phyloP scores from a whole-genome alignment of 148 eudicot genomes.

The Amaranthus hypochondriacus region DNA sequence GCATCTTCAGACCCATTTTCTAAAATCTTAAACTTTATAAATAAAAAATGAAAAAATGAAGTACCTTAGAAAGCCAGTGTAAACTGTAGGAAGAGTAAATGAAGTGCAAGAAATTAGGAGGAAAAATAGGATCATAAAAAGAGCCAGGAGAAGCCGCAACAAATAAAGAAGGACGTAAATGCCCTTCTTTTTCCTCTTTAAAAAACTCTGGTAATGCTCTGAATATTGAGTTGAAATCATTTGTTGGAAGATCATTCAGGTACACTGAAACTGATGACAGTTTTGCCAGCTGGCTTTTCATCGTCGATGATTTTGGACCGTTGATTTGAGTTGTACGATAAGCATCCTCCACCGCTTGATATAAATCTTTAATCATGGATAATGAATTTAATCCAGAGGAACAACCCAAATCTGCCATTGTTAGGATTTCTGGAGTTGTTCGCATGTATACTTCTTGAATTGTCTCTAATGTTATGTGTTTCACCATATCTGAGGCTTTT shows the following conservation, averaged over 20 bases:
- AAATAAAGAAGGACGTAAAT: constrained; percentile 33
- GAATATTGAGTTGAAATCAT: constrained; percentile 34
- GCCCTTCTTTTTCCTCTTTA: constrained; percentile 16
- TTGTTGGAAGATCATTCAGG: constrained; percentile 65
- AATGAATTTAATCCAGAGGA: constrained; percentile 66
- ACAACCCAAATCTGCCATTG: constrained; percentile 78
- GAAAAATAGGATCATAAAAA: constrained; percentile 68
- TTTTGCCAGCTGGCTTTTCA: constrained; percentile 24
- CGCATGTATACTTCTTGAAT: constrained; percentile 36
- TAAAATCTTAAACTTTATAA: background rate
- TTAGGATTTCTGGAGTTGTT: constrained; percentile 42
- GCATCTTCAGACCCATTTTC: no score
- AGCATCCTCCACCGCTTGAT: constrained; percentile 34
- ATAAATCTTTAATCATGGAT: constrained; percentile 43
- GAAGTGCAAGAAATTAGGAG: constrained; percentile 59
- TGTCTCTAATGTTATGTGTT: constrained; percentile 50
- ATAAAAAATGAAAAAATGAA: background rate
- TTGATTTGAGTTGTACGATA: constrained; percentile 4
- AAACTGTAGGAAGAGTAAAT: constrained; percentile 66
- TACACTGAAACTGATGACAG: constrained; percentile 32
- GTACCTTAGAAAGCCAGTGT: constrained; percentile 85
- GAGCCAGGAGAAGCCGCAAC: constrained; percentile 73
- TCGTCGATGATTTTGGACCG: constrained; percentile 16
- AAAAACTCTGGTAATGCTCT: constrained; percentile 24
- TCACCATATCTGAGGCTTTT: constrained; percentile 55